Percentiles rank a stretch among this genome's conserved stretches.
These are phyloP conservation scores for Helminthosporium solani DNA, from an alignment of 2,329 filamentous ascomycete genomes.

Conservation along the genomic window DNA sequence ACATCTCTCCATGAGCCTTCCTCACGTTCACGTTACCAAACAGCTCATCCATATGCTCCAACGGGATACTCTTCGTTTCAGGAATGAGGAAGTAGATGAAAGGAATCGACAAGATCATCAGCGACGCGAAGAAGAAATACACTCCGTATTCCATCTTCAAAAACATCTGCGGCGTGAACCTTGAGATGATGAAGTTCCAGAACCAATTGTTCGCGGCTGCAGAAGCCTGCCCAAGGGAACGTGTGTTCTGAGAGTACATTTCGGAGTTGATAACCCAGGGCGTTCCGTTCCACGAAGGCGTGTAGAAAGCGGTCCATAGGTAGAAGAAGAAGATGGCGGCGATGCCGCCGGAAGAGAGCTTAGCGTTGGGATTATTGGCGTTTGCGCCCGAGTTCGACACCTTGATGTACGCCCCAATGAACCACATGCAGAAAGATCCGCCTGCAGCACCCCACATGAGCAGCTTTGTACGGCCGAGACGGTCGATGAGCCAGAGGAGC, in stretches of 20 bases:
- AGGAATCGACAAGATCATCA: slow-evolving; percentile 48
- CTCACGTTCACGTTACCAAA: slow-evolving; percentile 25
- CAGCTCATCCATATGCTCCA: slow-evolving; percentile 45
- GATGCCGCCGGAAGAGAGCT: slow-evolving; percentile 53
- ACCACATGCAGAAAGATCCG: slow-evolving; percentile 66
- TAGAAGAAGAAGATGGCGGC: slow-evolving; percentile 72
- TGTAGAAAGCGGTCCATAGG: slow-evolving; percentile 72
- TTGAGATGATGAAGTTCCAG: slow-evolving; percentile 68
- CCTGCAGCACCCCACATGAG: slow-evolving; percentile 65
- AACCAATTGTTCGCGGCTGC: slow-evolving; percentile 73
- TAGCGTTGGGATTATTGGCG: slow-evolving; percentile 24
- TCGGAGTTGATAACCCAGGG: slow-evolving; percentile 74
- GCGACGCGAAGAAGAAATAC: slow-evolving; percentile 51
- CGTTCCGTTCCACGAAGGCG: slow-evolving; percentile 68
- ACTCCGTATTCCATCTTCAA: slow-evolving; percentile 47
- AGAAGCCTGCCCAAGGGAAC: slow-evolving; percentile 66
- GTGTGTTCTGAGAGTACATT: slow-evolving; percentile 71
- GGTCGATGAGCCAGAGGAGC: slow-evolving; percentile 69
- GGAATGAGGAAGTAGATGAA: slow-evolving; percentile 49
- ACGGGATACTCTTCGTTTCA: slow-evolving; percentile 48
- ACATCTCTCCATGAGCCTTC: slow-evolving; percentile 44
- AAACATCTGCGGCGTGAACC: slow-evolving; percentile 68
- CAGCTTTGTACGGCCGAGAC: slow-evolving; percentile 61
- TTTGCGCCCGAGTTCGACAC: slow-evolving; percentile 46
- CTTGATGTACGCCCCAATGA: slow-evolving; percentile 63